These are phyloP conservation scores for Murraya paniculata DNA, from an alignment of 345 rosid genomes.

Conservation along the genomic window DNA sequence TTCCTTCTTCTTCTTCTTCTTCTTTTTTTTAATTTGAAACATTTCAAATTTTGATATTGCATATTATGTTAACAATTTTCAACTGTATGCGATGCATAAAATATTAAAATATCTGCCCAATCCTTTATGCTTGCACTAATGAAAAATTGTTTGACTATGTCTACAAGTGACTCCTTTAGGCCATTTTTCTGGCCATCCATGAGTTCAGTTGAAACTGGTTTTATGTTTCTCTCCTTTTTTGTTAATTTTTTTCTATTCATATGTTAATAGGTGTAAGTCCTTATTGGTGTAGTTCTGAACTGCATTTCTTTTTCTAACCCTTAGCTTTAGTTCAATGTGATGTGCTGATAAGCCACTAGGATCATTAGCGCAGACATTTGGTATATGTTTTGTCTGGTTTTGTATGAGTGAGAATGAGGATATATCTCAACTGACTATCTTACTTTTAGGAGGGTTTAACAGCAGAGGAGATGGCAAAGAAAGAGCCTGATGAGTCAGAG, in stretches of 20 bases:
- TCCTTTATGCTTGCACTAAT: neutral
- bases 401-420: neutral
- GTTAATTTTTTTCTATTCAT: neutral
- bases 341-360: neutral
- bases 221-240: neutral
- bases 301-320: neutral
- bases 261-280: neutral
- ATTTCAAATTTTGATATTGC: no score
- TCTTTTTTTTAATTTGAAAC: neutral
- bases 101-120: neutral
- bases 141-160: neutral
- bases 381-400: neutral
- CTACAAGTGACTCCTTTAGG: neutral
- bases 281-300: neutral
- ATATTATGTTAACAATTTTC: neutral
- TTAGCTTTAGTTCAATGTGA: neutral
- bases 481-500: conserved; percentile 84
- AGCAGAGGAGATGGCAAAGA: conserved; percentile 69
- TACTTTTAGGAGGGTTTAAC: conserved; percentile 81
- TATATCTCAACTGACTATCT: neutral
- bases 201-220: neutral
- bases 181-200: neutral
- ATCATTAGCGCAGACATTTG: neutral
- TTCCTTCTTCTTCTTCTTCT: rapidly evolving
- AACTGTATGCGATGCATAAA: neutral